Conservation (phyloP, 2,329 filamentous ascomycete species). For the Xylariales sp. region DNA sequence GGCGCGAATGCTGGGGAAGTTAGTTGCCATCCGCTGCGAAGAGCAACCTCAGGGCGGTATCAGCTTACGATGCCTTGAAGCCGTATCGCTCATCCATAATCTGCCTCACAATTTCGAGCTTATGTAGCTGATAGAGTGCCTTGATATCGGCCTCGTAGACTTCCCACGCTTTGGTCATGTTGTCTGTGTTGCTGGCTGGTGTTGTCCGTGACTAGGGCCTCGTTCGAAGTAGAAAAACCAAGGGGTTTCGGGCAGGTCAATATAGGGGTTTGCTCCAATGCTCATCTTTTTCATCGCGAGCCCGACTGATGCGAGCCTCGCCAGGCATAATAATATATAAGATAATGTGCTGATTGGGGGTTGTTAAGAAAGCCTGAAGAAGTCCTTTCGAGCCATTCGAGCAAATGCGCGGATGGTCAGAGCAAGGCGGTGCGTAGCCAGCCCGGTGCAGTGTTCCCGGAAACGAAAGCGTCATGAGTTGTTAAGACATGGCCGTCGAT, state of each 20-base stretch:
- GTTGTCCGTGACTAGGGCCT: background rate
- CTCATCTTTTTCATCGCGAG: background rate
- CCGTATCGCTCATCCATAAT: slow-evolving; percentile 1
- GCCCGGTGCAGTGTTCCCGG: background rate
- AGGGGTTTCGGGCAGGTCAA: background rate
- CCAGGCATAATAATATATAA: background rate
- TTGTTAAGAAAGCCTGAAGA: background rate
- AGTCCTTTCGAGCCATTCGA: background rate
- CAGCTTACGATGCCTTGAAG: slow-evolving; percentile 6
- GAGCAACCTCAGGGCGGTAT: background rate
- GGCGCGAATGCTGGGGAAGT: background rate
- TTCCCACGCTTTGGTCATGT: slow-evolving; percentile 8
- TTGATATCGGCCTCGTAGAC: slow-evolving; percentile 4
- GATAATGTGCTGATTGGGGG: background rate
- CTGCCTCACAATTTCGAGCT: slow-evolving; percentile 2
- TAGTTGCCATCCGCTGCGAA: background rate
- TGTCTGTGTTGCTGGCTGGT: background rate
- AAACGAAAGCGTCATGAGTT: background rate
- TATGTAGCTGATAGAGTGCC: slow-evolving; percentile 4
- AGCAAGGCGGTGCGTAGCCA: background rate
- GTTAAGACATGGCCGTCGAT: background rate
- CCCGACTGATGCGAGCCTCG: background rate
- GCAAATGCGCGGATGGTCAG: background rate
- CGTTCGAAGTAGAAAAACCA: background rate
- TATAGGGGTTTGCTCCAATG: background rate